phyloP scores from a whole-genome alignment of 352 stramenopile species.

The Aphanomyces cochlioides region DNA sequence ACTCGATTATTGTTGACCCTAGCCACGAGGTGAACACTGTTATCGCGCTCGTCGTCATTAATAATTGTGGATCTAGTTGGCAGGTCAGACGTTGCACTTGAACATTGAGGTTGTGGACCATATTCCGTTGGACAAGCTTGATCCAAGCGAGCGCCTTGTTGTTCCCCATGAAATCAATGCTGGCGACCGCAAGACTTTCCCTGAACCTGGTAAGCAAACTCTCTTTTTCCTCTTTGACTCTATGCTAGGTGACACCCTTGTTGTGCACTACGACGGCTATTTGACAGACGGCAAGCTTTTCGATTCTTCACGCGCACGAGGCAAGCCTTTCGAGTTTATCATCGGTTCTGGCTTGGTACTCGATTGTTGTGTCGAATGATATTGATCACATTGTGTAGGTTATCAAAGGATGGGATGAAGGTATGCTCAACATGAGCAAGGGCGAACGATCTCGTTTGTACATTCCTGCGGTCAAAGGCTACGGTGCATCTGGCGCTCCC shows the following conservation, averaged over 20 bases:
- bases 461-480: conserved; percentile 91
- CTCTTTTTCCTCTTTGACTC: not conserved
- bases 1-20: conserved; percentile 71
- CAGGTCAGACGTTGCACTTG: conserved; percentile 72
- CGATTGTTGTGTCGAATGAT: conserved; percentile 9
- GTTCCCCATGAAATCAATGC: conserved; percentile 63
- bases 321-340: conserved; percentile 74
- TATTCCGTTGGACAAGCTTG: conserved; percentile 44
- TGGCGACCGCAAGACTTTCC: conserved; percentile 64
- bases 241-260: conserved; percentile 60
- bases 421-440: conserved; percentile 93
- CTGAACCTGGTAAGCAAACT: conserved; percentile 31
- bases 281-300: conserved; percentile 63
- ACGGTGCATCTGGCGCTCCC: conserved; percentile 80
- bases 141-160: conserved; percentile 56
- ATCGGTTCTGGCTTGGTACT: conserved; percentile 54
- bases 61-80: conserved; percentile 37
- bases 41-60: not conserved
- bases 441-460: conserved; percentile 89
- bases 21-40: conserved; percentile 26
- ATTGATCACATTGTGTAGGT: conserved; percentile 47
- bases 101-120: conserved; percentile 69
- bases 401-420: conserved; percentile 94
- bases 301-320: conserved; percentile 70
- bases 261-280: conserved; percentile 83